Percentiles rank a stretch among this genome's conserved stretches.
Evolutionary conservation across 805 yeast genomes (phyloP).

Genomic region (Cyberlindnera mrakii): DNA sequence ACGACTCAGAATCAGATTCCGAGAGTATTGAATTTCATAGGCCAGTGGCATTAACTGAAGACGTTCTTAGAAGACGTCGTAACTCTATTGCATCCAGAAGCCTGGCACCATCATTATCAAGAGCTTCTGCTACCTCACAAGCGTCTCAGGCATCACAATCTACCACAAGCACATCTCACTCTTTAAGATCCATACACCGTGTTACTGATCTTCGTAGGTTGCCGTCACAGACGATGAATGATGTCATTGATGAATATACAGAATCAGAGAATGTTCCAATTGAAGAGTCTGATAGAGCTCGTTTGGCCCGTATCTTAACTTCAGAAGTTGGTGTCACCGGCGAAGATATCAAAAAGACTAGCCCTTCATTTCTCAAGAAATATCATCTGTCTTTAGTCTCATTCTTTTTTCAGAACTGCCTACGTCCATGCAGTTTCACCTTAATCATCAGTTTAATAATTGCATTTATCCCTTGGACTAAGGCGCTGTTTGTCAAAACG

Average conservation of each 20-base stretch:
- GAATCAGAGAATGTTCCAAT: not conserved
- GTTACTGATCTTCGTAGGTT: constrained; percentile 5
- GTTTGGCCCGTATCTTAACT: constrained; percentile 14
- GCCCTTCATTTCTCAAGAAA: constrained; percentile 21
- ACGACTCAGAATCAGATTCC: not conserved
- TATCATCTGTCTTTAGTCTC: constrained; percentile 29
- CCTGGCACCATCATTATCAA: not conserved
- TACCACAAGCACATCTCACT: not conserved
- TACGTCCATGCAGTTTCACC: constrained; percentile 68
- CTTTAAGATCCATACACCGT: not conserved
- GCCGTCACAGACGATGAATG: constrained; percentile 36
- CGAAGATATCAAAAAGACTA: not conserved
- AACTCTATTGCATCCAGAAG: not conserved
- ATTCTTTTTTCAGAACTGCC: constrained; percentile 42
- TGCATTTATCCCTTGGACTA: constrained; percentile 81
- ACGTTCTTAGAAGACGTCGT: not conserved
- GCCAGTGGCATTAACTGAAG: constrained; percentile 1
- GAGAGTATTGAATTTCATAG: not conserved
- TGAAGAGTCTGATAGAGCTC: constrained; percentile 6
- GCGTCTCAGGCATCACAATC: not conserved
- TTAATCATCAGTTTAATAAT: constrained; percentile 57
- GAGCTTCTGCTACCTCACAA: not conserved
- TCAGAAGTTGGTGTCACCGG: constrained; percentile 19
- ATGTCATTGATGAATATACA: constrained; percentile 39
- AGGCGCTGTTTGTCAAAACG: constrained; percentile 58